Base-by-base conservation (phyloP, 495 filamentous ascomycete genomes). In the Symbiotaphrina buchneri region DNA sequence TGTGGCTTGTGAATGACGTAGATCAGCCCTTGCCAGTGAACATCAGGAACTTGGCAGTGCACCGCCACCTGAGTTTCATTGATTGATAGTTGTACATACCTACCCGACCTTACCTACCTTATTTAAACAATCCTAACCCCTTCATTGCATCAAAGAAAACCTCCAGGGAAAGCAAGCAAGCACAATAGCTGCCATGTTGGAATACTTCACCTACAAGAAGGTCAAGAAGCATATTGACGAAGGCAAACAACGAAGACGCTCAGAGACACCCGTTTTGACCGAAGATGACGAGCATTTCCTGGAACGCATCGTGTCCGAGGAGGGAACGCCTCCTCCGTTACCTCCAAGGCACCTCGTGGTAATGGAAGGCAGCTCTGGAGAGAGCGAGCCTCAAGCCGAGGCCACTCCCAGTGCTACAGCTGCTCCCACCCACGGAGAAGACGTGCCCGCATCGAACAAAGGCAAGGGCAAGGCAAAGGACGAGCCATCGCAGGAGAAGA, bases 231-330 rank as follows among this genome's bases (percentile, higher is more conserved):
- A 31, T 41, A 38, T 30, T 39, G 45, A 22, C 36, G 21, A 48
- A 13, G 39, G 43, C 33, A 39, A 47, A 40, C 32, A 47, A 40
- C n/a, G 33, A 24, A 28, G 2, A 30, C 30, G 19, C 7, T 38
- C 48, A 10, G 52, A 54, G 7, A 48, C 55, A 20, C 65, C 60
- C 6, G 55, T 70, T 7, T 41, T 72, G 6, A 61, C 50, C 6
- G 42, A 55, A 14, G 58, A 61, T 34, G 68, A 71, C 30, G 67
- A 71, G 41, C 49, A 52, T 15, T 71, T 66, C 38, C 41, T 72
- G 13, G 52, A 51, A 8, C 53, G 51, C 21, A 50, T 69, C 18
- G 59, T 57, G 18, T 39, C 51, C 2, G 42, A 53, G 3, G 48
- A 41, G 27, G 31, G 41, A 30, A 32, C 33, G 16, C 35, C 18